phyloP scores from a whole-genome alignment of 2,329 filamentous ascomycete species.

The Sporothrix globosa region DNA sequence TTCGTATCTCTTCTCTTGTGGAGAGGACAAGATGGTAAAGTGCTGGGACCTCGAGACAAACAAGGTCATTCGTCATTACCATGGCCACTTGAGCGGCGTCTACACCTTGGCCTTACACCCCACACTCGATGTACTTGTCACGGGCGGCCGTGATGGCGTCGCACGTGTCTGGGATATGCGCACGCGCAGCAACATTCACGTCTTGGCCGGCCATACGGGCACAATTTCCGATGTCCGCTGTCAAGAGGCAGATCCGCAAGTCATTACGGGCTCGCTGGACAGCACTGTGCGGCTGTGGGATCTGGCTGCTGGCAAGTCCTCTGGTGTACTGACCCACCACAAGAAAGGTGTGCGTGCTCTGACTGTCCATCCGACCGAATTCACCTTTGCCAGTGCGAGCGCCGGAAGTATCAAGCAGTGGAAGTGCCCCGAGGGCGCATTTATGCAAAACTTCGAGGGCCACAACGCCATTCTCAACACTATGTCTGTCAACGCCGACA shows the following conservation, averaged over 20 bases:
- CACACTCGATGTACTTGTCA: slow-evolving; percentile 91
- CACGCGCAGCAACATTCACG: slow-evolving; percentile 92
- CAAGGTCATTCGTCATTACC: slow-evolving; percentile 97
- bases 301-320: slow-evolving; percentile 91
- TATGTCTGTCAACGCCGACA: slow-evolving; percentile 88
- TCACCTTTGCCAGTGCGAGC: slow-evolving; percentile 92
- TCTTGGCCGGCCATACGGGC: slow-evolving; percentile 84
- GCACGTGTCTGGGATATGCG: slow-evolving; percentile 99
- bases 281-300: slow-evolving; percentile 93
- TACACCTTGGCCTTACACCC: slow-evolving; percentile 94
- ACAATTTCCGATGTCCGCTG: slow-evolving; percentile 89
- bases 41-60: slow-evolving; percentile 99
- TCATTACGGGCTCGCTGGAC: slow-evolving; percentile 92
- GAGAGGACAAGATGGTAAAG: slow-evolving; percentile 99
- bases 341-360: slow-evolving; percentile 94
- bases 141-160: slow-evolving; percentile 90
- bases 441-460: slow-evolving; percentile 99
- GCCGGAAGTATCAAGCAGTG: slow-evolving; percentile 97
- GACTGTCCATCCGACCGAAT: slow-evolving; percentile 84
- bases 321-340: slow-evolving; percentile 95
- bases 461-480: slow-evolving; percentile 98
- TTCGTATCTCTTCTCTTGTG: slow-evolving; percentile 96
- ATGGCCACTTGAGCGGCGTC: slow-evolving; percentile 93
- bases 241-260: slow-evolving; percentile 94
- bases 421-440: slow-evolving; percentile 96